Evolutionary conservation across 208 protist species (phyloP).

Genomic region (Tritrichomonas musculus): DNA sequence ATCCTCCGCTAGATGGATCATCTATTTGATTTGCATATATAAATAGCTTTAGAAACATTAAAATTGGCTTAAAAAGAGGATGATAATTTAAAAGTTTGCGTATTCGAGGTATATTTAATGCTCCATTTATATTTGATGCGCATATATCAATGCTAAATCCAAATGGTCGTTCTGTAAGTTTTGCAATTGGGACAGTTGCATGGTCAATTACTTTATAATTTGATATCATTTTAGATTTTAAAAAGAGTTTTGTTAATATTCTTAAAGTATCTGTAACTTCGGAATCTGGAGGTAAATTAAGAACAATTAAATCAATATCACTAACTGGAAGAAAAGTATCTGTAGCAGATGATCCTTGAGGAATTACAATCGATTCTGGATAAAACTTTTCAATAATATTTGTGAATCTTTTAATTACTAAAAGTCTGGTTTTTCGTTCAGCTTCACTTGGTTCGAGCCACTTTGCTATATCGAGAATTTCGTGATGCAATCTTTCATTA

Average conservation of each 20-base stretch:
- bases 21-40: neutral
- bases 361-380: neutral
- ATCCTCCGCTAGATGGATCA: neutral
- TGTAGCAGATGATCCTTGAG: neutral
- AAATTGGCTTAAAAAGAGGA: neutral
- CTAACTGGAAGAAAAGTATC: neutral
- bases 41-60: neutral
- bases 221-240: neutral
- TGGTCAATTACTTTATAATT: neutral
- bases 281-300: neutral
- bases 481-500: neutral
- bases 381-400: neutral
- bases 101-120: neutral
- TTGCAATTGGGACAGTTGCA: neutral
- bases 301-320: neutral
- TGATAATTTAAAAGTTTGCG: neutral
- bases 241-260: neutral
- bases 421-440: neutral
- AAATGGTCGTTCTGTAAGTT: neutral
- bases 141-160: conserved; percentile 22
- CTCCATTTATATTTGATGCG: neutral
- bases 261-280: neutral
- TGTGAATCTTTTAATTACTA: neutral
- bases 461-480: neutral
- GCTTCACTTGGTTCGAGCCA: neutral